Evolutionary conservation across 2,329 filamentous ascomycete genomes (phyloP).

Genomic region (Botrytis squamosa): DNA sequence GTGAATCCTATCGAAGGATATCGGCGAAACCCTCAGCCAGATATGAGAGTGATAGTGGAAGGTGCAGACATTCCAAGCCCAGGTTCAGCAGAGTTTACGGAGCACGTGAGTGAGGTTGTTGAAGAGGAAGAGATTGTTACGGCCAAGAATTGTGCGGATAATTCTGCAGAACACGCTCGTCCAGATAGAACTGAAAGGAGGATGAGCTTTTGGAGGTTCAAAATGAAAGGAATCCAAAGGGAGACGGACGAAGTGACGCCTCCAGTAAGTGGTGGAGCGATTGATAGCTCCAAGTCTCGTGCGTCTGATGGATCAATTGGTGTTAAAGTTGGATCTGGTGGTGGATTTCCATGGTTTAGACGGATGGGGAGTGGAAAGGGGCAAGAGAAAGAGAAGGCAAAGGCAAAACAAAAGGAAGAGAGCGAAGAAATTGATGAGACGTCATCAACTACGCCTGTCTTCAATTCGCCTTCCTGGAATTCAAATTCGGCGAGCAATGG

Average conservation of each 20-base stretch:
- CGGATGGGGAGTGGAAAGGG: neutral
- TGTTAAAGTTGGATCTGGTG: neutral
- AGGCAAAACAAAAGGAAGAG: neutral
- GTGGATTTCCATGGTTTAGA: neutral
- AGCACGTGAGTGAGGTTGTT: neutral
- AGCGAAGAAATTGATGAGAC: neutral
- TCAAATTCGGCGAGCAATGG: neutral
- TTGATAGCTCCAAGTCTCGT: neutral
- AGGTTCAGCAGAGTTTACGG: neutral
- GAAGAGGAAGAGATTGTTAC: neutral
- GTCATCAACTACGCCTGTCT: neutral
- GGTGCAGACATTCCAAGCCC: neutral
- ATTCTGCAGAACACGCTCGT: neutral
- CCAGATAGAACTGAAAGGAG: neutral
- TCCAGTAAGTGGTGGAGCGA: neutral
- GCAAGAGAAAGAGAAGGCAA: too few relatives aligned
- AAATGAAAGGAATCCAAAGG: neutral
- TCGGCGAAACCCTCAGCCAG: neutral
- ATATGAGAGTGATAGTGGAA: neutral
- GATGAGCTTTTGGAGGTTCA: neutral
- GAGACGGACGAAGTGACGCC: neutral
- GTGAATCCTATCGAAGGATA: neutral
- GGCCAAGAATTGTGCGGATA: neutral
- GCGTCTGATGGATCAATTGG: neutral
- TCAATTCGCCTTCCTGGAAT: neutral